Evolutionary conservation across 495 filamentous ascomycete genomes (phyloP), one percentile per base, ranked within the genome.

Genomic region (Penicillium maclennaniae): DNA sequence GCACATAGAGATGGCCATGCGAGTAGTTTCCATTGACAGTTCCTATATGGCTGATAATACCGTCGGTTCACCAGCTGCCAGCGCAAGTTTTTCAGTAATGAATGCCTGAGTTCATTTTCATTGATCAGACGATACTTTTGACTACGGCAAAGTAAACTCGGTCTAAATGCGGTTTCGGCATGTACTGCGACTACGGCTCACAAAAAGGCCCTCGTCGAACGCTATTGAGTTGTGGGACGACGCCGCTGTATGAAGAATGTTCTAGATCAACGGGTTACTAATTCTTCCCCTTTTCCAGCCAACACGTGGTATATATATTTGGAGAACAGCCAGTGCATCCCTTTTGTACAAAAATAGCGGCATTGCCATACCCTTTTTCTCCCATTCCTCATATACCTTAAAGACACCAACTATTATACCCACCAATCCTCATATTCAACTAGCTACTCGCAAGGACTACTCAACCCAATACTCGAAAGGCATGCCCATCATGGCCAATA

Each of bases 401-500:
- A 37, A 47, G 37, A 41, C 49, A 47, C 38, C 21, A 21, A 47
- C 40, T 48, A 37, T 44, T 52, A 45, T 21, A 45, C 19, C 43
- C 45, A 15, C 34, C 47, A 52, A 57, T 45, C 2, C 52, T 25
- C 44, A 49, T 41, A 36, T 52, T 47, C 51, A 55, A 45, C 17
- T 28, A 55, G 28, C 56, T 46, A 52, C 40, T 45, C 55, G 28
- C 47, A 27, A 47, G 16, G 43, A 45, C 19, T 28, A 19, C 39
- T 31, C 41, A 27, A 43, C 10, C 23, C 14, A 55, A 37, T 23
- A 55, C 52, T 48, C 38, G 25, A 55, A 34, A 55, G 26, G 39
- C 52, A 59, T 49, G 23, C 52, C 31, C 44, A 49, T 31, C 16
- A 63, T 63, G 53, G 38, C 54, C 23, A 43, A 55, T 26, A 66